Evolutionary conservation across 2,329 filamentous ascomycete genomes (phyloP).

Genomic region (Scedosporium boydii): DNA sequence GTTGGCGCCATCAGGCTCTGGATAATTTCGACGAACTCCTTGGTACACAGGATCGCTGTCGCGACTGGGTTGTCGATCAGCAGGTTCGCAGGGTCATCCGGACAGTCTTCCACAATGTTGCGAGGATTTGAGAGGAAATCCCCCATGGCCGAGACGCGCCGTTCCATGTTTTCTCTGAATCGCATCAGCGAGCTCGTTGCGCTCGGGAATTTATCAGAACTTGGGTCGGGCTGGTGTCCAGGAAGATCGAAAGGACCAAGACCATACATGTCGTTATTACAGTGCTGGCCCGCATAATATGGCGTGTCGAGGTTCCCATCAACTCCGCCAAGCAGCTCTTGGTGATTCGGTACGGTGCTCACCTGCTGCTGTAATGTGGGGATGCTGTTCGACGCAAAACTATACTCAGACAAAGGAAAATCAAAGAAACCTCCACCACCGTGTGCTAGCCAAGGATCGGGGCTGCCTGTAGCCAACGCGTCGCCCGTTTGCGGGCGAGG

Average conservation of each 20-base stretch:
- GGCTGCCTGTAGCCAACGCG: background rate
- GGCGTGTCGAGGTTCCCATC: conserved; percentile 10
- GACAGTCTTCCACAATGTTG: conserved; percentile 10
- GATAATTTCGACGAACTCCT: conserved; percentile 11
- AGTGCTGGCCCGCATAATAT: conserved; percentile 8
- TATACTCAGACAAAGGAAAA: background rate
- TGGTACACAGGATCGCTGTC: conserved; percentile 10
- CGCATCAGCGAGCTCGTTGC: conserved; percentile 10
- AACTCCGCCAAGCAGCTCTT: conserved; percentile 8
- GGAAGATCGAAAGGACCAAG: background rate
- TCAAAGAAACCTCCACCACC: background rate
- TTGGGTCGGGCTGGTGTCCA: background rate
- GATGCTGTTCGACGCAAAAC: conserved; percentile 6
- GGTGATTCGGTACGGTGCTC: conserved; percentile 10
- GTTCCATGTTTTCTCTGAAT: conserved; percentile 12
- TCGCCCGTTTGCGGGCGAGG: background rate
- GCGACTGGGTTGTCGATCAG: conserved; percentile 11
- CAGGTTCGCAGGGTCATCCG: conserved; percentile 7
- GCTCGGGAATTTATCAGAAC: conserved; percentile 8
- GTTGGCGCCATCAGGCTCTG: conserved; percentile 9
- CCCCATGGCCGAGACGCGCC: conserved; percentile 10
- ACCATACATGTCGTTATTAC: background rate
- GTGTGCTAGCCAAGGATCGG: background rate
- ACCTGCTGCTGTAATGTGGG: conserved; percentile 6
- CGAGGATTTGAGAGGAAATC: conserved; percentile 9